Conservation (phyloP, 2,329 filamentous ascomycete species). For the Raffaelea ambrosiae region DNA sequence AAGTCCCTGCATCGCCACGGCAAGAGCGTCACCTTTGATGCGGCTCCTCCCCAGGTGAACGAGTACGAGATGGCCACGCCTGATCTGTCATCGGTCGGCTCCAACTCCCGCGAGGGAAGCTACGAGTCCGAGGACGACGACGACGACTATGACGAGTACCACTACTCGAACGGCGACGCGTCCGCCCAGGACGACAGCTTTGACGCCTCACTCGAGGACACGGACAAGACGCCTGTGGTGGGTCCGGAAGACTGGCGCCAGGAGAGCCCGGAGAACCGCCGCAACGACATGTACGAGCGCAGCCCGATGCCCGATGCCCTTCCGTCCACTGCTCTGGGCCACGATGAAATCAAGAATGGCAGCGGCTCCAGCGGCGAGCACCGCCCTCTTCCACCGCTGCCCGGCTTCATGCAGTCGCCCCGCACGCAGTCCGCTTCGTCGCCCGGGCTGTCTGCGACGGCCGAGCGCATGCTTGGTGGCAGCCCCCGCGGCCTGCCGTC, state of each 20-base stretch:
- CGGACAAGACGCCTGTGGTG: slow-evolving; percentile 96
- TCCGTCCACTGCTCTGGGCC: slow-evolving; percentile 38
- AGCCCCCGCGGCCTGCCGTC: slow-evolving; percentile 60
- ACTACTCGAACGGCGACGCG: slow-evolving; percentile 44
- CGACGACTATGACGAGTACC: slow-evolving; percentile 52
- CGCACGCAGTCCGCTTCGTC: slow-evolving; percentile 47
- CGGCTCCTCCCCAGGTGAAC: slow-evolving; percentile 85
- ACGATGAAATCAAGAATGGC: slow-evolving; percentile 61
- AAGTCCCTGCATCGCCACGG: slow-evolving; percentile 70
- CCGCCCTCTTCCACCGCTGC: slow-evolving; percentile 79
- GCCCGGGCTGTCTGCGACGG: slow-evolving; percentile 57
- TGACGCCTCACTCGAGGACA: slow-evolving; percentile 89
- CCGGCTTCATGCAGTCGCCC: slow-evolving; percentile 42
- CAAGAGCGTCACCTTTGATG: slow-evolving; percentile 97
- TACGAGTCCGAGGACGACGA: slow-evolving; percentile 79
- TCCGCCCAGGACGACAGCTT: slow-evolving; percentile 77
- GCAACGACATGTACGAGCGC: slow-evolving; percentile 56
- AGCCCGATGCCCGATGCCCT: slow-evolving; percentile 56
- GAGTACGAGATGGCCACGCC: slow-evolving; percentile 98
- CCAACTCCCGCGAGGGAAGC: slow-evolving; percentile 85
- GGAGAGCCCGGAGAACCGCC: slow-evolving; percentile 39
- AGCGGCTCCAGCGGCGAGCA: slow-evolving; percentile 71
- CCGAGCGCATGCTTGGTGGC: slow-evolving; percentile 58
- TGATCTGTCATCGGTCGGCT: slow-evolving; percentile 85
- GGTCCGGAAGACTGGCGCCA: slow-evolving; percentile 93